Base-by-base conservation (phyloP, 495 filamentous ascomycete genomes). In the Rhizodiscina lignyota region DNA sequence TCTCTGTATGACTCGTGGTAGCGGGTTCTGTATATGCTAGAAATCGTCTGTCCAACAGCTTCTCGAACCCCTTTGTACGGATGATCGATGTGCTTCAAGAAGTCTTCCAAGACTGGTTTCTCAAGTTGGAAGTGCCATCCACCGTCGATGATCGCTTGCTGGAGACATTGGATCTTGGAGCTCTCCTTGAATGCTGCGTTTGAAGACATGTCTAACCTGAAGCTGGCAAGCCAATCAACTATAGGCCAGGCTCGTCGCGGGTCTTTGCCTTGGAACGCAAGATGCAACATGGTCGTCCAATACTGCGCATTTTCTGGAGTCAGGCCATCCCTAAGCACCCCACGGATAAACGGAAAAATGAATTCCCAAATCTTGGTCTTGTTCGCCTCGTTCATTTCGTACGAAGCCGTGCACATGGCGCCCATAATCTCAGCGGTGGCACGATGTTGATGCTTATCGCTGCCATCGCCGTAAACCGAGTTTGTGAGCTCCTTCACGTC, bases 121-220 rank as follows among this genome's bases (percentile, higher is more conserved):
- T 92, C 85, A 2, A 81, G 67, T 40, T 81, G 84, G 65, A 94
- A 96, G 55, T 94, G 89, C 89, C 89, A 99, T 2, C 91, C 91
- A 32, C 76, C 65, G 51, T 93, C 83, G 39, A 71, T 72, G 42
- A 96, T 81, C 41, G 77, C 75, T 44, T 92, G 82, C 45, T 93
- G 80, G 22, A 99, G 63, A 11, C 96, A 67, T 44, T 89, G 79
- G 29, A 99, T 80, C 59, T 94, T 94, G 3, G 86, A 85, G 38
- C 86, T 94, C 47, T 99, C 91, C 55, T 99, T 99, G 68, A 99
- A 99, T 6, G 89, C 89, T 3, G 89, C 89, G 54, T 96, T 94
- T 0, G 87, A 94, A 17, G 71, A 59, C 79, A 94, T 87, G 48
- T 99, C 89, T 15, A 99, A 63, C 21, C 81, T 69, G 68, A 93